A percentile compares a stretch with the other conserved stretches of the same genome.
Evolutionary conservation across 306 rosid genomes (phyloP).

Genomic region (Myrica gale): DNA sequence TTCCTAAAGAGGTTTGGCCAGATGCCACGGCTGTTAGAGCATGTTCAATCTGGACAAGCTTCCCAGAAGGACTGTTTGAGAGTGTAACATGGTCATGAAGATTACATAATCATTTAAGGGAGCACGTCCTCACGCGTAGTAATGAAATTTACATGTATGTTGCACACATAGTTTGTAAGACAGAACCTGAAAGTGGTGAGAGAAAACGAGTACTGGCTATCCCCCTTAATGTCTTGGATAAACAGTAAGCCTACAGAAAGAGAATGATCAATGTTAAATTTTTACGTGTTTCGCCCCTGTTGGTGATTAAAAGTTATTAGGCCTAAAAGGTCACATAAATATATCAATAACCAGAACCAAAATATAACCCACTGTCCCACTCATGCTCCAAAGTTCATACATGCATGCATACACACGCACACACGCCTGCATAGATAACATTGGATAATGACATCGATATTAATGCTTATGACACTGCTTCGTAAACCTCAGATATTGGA

Average conservation of each 20-base stretch:
- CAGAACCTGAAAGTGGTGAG: constrained; percentile 54
- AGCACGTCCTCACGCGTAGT: background rate
- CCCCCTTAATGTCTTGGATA: constrained; percentile 37
- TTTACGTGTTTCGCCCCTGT: too few species aligned
- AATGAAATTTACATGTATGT: background rate
- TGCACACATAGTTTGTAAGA: background rate
- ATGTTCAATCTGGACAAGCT: constrained; percentile 98
- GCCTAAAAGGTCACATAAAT: too few species aligned
- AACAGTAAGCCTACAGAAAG: background rate
- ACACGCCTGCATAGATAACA: too few species aligned
- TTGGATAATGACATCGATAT: too few species aligned
- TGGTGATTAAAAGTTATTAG: too few species aligned
- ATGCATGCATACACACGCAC: too few species aligned
- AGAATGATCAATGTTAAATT: background rate
- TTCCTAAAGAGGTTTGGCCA: constrained; percentile 95
- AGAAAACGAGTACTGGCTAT: constrained; percentile 52
- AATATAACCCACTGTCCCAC: too few species aligned
- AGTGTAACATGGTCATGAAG: background rate
- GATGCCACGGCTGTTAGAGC: constrained; percentile 95
- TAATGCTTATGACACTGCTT: too few species aligned
- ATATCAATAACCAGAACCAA: too few species aligned
- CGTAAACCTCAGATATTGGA: too few species aligned
- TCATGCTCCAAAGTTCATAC: too few species aligned
- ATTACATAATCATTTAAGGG: background rate
- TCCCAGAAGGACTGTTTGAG: constrained; percentile 72